A percentile compares a stretch with the other conserved stretches of the same genome.
These are phyloP conservation scores for Vigna nakashimae DNA, from an alignment of 306 rosid genomes.

Conservation along the genomic window DNA sequence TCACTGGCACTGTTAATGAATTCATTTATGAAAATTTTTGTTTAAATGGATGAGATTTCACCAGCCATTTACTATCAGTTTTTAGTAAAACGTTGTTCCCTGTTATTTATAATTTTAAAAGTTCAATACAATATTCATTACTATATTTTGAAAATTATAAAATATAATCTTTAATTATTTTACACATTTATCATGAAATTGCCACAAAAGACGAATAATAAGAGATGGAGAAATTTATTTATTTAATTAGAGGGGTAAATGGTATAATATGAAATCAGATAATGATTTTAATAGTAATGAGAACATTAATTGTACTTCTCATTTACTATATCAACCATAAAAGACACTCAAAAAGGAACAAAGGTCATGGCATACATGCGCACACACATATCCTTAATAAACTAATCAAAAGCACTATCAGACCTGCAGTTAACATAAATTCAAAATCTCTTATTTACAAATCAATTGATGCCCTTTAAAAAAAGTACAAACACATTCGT, in stretches of 20 bases:
- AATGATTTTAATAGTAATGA: neutral
- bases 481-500: neutral
- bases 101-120: neutral
- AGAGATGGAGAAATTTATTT: neutral
- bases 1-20: too few relatives aligned
- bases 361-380: neutral
- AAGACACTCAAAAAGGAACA: neutral
- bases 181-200: neutral
- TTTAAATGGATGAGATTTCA: too few relatives aligned
- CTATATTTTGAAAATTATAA: neutral
- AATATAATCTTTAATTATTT: neutral
- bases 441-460: constrained; percentile 16
- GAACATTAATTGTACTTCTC: constrained; percentile 4
- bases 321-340: neutral
- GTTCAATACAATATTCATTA: neutral
- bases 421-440: constrained; percentile 11
- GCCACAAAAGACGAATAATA: neutral
- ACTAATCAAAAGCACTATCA: constrained; percentile 17
- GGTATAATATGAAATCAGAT: constrained; percentile 1
- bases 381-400: constrained; percentile 10
- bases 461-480: neutral
- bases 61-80: too few relatives aligned
- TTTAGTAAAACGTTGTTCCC: neutral
- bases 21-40: too few relatives aligned
- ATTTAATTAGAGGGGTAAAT: neutral